Evolutionary conservation across 495 filamentous ascomycete genomes (phyloP), one percentile per base, ranked within the genome.

Genomic region (Aspergillus steynii): DNA sequence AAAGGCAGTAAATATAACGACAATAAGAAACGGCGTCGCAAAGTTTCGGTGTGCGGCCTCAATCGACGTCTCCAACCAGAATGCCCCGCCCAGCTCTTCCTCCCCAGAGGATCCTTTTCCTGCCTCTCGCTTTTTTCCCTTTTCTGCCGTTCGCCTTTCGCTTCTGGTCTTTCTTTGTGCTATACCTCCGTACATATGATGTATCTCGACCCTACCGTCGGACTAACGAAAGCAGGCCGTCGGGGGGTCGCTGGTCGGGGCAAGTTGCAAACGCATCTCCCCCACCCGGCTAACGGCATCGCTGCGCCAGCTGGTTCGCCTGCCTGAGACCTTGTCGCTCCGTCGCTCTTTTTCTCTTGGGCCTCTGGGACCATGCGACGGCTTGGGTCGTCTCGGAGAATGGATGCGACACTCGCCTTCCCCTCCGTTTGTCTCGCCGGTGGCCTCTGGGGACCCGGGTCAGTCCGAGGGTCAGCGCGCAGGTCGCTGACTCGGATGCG

Each of bases 211-310:
- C 49, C 46, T 26, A 4, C 46, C 20, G 20, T 20, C 20, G 20
- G 20, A 20, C 20, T 20, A 20, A 20, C 20, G 20, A 20, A 20
- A 20, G 20, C 20, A 20, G 20, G 20, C 20, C 20, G 20, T 20
- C 20, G 20, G 9, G 14, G 37, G 28, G 25, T 55, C 53, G 34
- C 46, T 26, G 14, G 34, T 28, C 53, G 53, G 53, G 53, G 15
- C 53, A 47, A 50, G 5, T 26, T 57, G 42, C 55, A 57, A 57
- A 57, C 55, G 42, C 48, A 50, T 50, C 48, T 55, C 55, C 61
- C 61, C 61, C 55, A 60, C 61, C 51, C 61, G 61, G 61, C 63
- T 59, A 66, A 64, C 63, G 63, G 63, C 66, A 64, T 60, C 55
- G 31, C 56, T 63, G 66, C 56, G 59, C 66, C 66, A 65, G 50